phyloP scores from a whole-genome alignment of 2,329 filamentous ascomycete species.

The Pseudopyrenochaeta lycopersici region DNA sequence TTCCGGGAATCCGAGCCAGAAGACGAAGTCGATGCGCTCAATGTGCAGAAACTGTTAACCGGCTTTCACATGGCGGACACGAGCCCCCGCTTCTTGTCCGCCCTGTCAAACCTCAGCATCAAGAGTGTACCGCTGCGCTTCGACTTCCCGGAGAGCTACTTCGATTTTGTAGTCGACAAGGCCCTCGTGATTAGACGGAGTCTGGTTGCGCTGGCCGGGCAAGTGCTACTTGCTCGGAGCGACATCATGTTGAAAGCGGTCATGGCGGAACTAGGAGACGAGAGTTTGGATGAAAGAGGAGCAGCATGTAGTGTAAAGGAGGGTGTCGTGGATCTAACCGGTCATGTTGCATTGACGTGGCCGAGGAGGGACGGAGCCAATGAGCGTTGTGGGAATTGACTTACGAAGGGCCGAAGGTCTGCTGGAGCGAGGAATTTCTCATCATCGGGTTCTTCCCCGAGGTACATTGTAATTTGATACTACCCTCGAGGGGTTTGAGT shows the following conservation, averaged over 20 bases:
- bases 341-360: neutral
- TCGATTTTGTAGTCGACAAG: constrained; percentile 23
- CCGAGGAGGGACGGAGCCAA: neutral
- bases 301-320: neutral
- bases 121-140: constrained; percentile 29
- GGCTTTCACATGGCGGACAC: constrained; percentile 36
- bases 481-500: no score
- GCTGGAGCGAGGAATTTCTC: no score
- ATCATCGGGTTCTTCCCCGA: no score
- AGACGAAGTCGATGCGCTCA: constrained; percentile 12
- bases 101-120: constrained; percentile 19
- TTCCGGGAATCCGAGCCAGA: constrained; percentile 4
- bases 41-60: constrained; percentile 28
- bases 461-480: no score
- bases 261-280: constrained; percentile 25
- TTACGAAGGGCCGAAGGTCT: no score
- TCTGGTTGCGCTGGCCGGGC: constrained; percentile 37
- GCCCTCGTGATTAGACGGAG: constrained; percentile 21
- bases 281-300: constrained; percentile 8
- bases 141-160: constrained; percentile 41
- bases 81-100: constrained; percentile 22
- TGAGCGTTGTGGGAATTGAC: neutral
- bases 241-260: constrained; percentile 34
- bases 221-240: constrained; percentile 39
- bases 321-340: neutral